Base-by-base conservation (phyloP, 495 filamentous ascomycete species). In the Daldinia grandis region DNA sequence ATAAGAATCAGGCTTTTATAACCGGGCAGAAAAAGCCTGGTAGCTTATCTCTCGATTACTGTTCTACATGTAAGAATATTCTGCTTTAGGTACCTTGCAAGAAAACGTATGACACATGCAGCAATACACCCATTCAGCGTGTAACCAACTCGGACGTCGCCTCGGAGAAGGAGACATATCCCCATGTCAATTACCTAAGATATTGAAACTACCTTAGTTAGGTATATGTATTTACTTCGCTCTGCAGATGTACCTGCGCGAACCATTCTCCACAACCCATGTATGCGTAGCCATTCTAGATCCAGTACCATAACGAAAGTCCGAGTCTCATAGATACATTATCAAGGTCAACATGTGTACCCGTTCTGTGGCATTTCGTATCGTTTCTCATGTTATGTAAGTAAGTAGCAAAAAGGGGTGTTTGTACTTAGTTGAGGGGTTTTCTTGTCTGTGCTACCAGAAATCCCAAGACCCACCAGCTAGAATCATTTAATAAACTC, bases 201-300 rank as follows among this genome's bases (percentile, higher is more conserved):
- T n/a, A n/a, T n/a, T n/a, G n/a, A n/a, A n/a, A n/a, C n/a, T n/a
- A n/a, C n/a, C n/a, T n/a, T n/a, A n/a, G n/a, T n/a, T n/a, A n/a
- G n/a, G n/a, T 35, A 35, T 7, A 35, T 35, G 1, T 35, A 35
- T 7, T 5, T 10, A 37, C 12, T 37, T 37, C 33, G 33, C 14
- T 6, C 12, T 14, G 9, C 33, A 15, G 14, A 15, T n/a, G 1
- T 8, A 17, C 15, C 1, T 40, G 15, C 15, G 2, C 9, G 15
- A 40, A 40, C 15, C 6, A 40, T 17, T 40, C 17, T 17, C 50
- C 61, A 30, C 12, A 38, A 50, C 51, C 62, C 58, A 66, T 66
- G 51, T 62, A 62, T 35, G 42, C 17, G 9, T 50, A 47, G 24
- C 68, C 62, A 71, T 57, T 66, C 62, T 71, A 71, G 58, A 59